Evolutionary conservation across 2,329 filamentous ascomycete genomes (phyloP).

Genomic region (Colletotrichum horii): DNA sequence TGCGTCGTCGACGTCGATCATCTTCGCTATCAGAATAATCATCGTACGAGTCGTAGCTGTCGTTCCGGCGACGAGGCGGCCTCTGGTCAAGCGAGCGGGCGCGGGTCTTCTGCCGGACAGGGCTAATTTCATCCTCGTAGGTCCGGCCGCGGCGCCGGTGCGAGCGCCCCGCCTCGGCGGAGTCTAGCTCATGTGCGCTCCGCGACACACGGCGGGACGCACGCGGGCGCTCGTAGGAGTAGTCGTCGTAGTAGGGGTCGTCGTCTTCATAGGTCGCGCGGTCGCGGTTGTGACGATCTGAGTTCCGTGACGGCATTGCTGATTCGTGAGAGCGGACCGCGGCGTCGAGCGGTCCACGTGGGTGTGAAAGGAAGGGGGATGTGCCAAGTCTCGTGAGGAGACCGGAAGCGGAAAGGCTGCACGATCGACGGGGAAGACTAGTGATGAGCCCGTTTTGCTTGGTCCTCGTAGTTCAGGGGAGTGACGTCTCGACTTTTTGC

Average conservation of each 20-base stretch:
- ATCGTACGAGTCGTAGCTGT: background rate
- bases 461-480: background rate
- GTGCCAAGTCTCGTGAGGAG: background rate
- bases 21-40: slow-evolving; percentile 16
- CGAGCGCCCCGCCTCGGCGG: background rate
- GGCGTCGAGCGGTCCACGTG: background rate
- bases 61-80: background rate
- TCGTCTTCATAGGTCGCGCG: background rate
- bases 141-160: background rate
- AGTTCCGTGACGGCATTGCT: slow-evolving; percentile 10
- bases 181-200: background rate
- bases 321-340: background rate
- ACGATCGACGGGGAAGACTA: background rate
- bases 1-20: background rate
- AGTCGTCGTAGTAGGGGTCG: slow-evolving; percentile 12
- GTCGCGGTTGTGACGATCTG: background rate
- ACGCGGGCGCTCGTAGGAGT: background rate
- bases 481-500: background rate
- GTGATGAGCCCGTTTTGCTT: background rate
- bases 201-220: slow-evolving; percentile 4
- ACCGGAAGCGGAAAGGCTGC: background rate
- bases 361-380: background rate
- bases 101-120: background rate
- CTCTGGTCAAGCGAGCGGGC: slow-evolving; percentile 6
- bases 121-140: background rate